Conservation (phyloP, 1,284 basidiomycete genomes). For the Tilletia indica region DNA sequence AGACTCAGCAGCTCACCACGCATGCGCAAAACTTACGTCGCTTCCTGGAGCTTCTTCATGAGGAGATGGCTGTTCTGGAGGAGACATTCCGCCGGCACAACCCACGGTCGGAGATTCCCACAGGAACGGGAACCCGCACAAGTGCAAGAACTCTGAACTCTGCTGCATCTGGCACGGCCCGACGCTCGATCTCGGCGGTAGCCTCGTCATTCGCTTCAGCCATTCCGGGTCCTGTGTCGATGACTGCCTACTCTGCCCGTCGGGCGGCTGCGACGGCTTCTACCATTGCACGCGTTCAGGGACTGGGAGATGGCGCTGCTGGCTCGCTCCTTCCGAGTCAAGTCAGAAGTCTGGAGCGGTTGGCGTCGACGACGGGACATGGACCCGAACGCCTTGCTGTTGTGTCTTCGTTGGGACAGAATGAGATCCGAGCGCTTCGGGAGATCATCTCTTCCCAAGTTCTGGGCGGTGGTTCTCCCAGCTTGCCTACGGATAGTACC, state of each 20-base stretch:
- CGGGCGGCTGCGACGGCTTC: background rate
- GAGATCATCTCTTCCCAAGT: background rate
- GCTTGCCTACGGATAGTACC: background rate
- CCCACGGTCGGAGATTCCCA: background rate
- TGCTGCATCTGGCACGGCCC: no score
- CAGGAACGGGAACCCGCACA: no score
- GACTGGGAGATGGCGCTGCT: background rate
- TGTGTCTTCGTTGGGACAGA: background rate
- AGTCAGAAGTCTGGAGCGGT: background rate
- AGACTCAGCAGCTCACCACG: background rate
- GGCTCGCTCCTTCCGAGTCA: background rate
- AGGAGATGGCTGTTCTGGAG: background rate
- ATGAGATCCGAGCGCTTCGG: background rate
- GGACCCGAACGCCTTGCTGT: background rate
- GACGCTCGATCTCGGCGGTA: background rate
- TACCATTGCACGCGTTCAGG: background rate
- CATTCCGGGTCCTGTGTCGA: background rate
- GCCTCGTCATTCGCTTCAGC: background rate
- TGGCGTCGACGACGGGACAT: background rate
- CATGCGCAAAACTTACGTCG: background rate
- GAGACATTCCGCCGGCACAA: background rate
- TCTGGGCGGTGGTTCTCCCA: background rate
- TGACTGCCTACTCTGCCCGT: background rate
- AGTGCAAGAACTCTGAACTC: no score
- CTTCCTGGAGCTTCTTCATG: conserved; percentile 1